Base-by-base conservation (phyloP, 1,139 yeast genomes). In the Eremothecium cymbalariae region DNA sequence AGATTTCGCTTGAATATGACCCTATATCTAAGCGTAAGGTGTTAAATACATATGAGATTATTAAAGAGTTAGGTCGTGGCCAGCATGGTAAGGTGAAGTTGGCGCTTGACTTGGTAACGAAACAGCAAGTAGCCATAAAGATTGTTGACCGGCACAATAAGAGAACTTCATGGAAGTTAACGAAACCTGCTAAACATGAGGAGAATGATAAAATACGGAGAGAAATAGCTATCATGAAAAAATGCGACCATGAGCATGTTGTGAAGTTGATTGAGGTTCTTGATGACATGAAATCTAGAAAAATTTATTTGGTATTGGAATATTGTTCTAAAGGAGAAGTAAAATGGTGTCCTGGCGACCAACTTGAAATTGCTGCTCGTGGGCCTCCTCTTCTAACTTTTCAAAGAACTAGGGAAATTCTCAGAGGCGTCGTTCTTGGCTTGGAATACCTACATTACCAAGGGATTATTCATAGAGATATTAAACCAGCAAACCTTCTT, bases 51-150 rank as follows among this genome's bases (percentile, higher is more conserved):
- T 93, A 90, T 55, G 98, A 90, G 58, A 83, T 93, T 25, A 63
- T 88, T 25, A 67, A 71, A 28, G 97, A 90, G 59, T 68, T 93
- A 24, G 99, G 99, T 3, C 70, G 84, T 32, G 99, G 99, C 8
- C 96, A 90, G 57, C 98, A 90, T 59, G 98, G 99, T 12, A 88
- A 86, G 57, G 99, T 93, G 28, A 93, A 90, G 57, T 67, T 93
- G 16, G 98, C 95, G 0, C 71, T 72, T 41, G 93, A 88, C 54
- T 59, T 79, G 36, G 69, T 74, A 15, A 70, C 80, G 9, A 72
- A 76, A 33, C 82, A 78, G 46, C 65, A 76, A 31, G 97, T 88
- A 16, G 98, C 98, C 0, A 88, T 93, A 40, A 93, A 93, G 55
- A 83, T 93, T 38, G 90, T 93, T 18, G 88, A 84, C 56, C 68